Evolutionary conservation across 2,329 filamentous ascomycete species (phyloP), one percentile per base, ranked within the genome.

Genomic region (Diaporthe aspalathi): DNA sequence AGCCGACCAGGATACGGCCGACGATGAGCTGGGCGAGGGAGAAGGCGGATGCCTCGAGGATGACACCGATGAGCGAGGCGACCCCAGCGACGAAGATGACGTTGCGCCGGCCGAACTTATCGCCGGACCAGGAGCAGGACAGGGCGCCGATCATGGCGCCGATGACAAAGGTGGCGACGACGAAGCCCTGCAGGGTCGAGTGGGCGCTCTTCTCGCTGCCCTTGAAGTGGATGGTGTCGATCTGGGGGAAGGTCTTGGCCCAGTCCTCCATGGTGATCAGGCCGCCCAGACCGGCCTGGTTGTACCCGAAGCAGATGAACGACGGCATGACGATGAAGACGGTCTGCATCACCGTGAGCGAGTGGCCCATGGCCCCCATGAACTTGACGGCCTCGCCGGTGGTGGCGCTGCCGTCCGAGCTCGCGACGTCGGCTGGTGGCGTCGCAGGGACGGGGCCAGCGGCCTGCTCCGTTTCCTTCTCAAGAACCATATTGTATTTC

Each of bases 221-320:
- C 1, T 74, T 78, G 1, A 82, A 80, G 74, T 84, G 78, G 53
- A 83, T 74, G 0, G 85, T 87, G 76, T 88, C 81, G 74, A 87
- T 86, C 66, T 81, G 75, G 1, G 86, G 86, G 73, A 88, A 87
- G 70, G 82, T 80, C 70, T 82, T 77, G 54, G 80, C 79, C 76
- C 70, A 83, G 78, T 71, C 84, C 75, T n/a, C 72, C 38, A 77
- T 72, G 52, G 70, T 74, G 49, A 79, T 72, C 24, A 87, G 78
- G 17, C 85, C 84, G 54, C 85, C 85, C n/a, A 84, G 80, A 57
- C 83, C 84, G 62, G 83, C 83, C 75, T 87, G 84, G 75, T 87
- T 87, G 79, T 87, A 88, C 67, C 86, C 85, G 74, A 85, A 87
- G 60, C 85, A 79, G 68, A 86, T 81, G 72, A 86, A 86, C 22